Percentiles rank a stretch among this genome's conserved stretches.
These are phyloP conservation scores for Aspergillus tanneri DNA, from an alignment of 2,329 filamentous ascomycete genomes.

Conservation along the genomic window DNA sequence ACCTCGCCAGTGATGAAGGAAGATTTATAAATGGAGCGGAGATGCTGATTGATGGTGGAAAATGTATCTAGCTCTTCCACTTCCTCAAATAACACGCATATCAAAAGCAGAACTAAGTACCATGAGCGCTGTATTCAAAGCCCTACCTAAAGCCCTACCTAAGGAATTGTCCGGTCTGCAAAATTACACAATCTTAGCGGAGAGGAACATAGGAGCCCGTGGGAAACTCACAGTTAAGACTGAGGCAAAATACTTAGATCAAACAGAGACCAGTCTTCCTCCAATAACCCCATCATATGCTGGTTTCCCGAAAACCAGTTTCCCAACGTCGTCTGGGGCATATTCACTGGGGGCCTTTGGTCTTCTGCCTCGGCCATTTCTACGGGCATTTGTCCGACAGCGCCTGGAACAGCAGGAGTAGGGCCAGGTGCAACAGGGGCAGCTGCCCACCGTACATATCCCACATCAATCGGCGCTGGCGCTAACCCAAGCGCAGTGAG, in stretches of 20 bases:
- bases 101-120: too few relatives aligned
- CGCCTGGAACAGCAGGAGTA: neutral
- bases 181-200: too few relatives aligned
- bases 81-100: too few relatives aligned
- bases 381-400: conserved; percentile 4
- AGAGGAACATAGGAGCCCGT: neutral
- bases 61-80: conserved; percentile 39
- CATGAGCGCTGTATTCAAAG: too few relatives aligned
- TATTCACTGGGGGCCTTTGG: conserved; percentile 5
- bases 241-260: conserved; percentile 11
- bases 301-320: conserved; percentile 67
- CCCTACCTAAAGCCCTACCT: too few relatives aligned
- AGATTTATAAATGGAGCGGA: conserved; percentile 72
- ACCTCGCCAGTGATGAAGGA: conserved; percentile 69
- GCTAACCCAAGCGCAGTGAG: conserved; percentile 64
- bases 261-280: conserved; percentile 54
- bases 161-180: too few relatives aligned
- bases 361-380: conserved; percentile 19
- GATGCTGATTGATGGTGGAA: conserved; percentile 62
- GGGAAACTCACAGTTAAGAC: neutral
- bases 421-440: neutral
- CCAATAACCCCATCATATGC: conserved; percentile 64
- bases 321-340: conserved; percentile 47
- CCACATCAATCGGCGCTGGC: conserved; percentile 28
- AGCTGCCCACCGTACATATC: conserved; percentile 11